Evolutionary conservation across 495 filamentous ascomycete genomes (phyloP).

Genomic region (Neurospora tetrasperma): DNA sequence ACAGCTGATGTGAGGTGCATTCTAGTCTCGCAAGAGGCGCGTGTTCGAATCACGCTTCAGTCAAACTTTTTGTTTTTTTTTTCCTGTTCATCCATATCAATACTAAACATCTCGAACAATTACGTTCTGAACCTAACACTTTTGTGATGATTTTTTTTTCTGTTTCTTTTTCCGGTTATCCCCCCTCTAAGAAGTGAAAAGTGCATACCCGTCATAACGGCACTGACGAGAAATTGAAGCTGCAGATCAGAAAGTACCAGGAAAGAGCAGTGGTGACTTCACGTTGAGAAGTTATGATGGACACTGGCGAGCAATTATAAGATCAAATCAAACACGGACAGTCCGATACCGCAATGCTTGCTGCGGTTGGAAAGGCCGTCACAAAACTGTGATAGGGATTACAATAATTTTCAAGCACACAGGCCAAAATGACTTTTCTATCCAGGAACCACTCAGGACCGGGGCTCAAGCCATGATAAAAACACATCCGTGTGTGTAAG

Average conservation of each 20-base stretch:
- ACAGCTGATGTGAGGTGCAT: background rate
- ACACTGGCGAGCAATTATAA: background rate
- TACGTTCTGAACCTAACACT: background rate
- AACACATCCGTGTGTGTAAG: background rate
- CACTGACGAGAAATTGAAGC: background rate
- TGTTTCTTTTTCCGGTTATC: background rate
- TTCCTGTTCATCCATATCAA: background rate
- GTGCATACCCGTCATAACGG: background rate
- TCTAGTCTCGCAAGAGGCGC: constrained; percentile 1
- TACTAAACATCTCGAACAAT: background rate
- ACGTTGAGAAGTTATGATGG: background rate
- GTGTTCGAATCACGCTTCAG: constrained; percentile 2
- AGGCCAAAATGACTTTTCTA: background rate
- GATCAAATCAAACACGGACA: background rate
- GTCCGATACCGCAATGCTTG: background rate
- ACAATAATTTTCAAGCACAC: background rate
- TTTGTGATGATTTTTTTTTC: background rate
- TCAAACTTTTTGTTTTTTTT: background rate
- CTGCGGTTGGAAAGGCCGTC: background rate
- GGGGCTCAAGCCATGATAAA: background rate
- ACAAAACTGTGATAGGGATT: background rate
- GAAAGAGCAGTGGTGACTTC: background rate
- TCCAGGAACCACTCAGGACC: background rate
- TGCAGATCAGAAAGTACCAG: background rate
- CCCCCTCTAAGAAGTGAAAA: background rate